Evolutionary conservation across 176 grass and related monocot genomes (phyloP).

Genomic region (Ampelocalamus luodianensis): DNA sequence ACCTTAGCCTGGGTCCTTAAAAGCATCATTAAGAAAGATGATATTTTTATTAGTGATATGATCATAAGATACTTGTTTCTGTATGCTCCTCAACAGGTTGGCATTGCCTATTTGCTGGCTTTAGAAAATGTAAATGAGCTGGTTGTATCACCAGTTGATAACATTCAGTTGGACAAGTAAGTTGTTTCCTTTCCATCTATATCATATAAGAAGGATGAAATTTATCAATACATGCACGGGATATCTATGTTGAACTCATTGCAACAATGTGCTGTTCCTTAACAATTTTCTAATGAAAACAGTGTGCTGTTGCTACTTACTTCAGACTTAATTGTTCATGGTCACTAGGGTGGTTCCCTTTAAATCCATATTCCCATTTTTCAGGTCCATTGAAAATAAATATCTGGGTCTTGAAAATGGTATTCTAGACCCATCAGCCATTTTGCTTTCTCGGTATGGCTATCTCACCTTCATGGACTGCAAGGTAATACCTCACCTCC

Average conservation of each 20-base stretch:
- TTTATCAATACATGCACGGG: background rate
- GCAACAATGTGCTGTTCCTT: background rate
- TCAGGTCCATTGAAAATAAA: slow-evolving; percentile 89
- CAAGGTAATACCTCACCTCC: slow-evolving; percentile 60
- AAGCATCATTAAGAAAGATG: background rate
- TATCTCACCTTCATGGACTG: slow-evolving; percentile 94
- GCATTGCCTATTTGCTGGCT: slow-evolving; percentile 93
- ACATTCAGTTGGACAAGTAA: slow-evolving; percentile 92
- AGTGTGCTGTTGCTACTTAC: background rate
- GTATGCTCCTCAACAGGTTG: slow-evolving; percentile 65
- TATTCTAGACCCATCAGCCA: slow-evolving; percentile 92
- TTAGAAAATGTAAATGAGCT: slow-evolving; percentile 80
- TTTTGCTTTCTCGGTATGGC: slow-evolving; percentile 82
- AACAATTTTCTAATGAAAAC: background rate
- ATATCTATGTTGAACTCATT: slow-evolving; percentile 31
- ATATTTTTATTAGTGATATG: background rate
- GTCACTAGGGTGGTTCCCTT: background rate
- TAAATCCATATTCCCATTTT: slow-evolving; percentile 22
- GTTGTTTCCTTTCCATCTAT: slow-evolving; percentile 11
- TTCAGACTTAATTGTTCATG: background rate
- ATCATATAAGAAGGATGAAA: slow-evolving; percentile 3
- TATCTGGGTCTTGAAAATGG: slow-evolving; percentile 92
- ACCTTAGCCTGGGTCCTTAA: background rate
- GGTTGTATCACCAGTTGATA: slow-evolving; percentile 64
- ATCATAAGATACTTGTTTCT: slow-evolving; percentile 18